Conservation (phyloP, 805 yeast species). For the Pichia heedii region DNA sequence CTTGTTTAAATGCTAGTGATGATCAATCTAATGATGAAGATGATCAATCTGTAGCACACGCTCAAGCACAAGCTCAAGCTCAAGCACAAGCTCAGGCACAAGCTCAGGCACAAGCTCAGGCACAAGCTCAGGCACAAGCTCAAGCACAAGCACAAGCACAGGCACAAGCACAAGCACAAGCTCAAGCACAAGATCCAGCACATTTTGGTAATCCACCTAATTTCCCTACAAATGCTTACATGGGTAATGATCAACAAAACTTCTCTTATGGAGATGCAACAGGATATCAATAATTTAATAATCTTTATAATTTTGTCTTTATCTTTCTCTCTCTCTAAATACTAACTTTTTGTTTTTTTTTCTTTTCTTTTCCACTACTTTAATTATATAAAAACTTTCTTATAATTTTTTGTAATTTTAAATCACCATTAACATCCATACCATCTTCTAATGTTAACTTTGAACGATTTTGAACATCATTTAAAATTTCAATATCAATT, state of each 20-base stretch:
- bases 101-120: constrained; percentile 27
- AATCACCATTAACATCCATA: constrained; percentile 1
- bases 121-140: constrained; percentile 18
- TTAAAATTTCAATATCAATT: constrained; percentile 5
- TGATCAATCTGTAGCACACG: constrained; percentile 19
- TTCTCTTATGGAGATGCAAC: constrained; percentile 11
- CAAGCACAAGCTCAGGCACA: constrained; percentile 29
- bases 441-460: constrained; percentile 3
- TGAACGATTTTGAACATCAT: constrained; percentile 4
- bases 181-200: constrained; percentile 22
- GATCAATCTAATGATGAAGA: constrained; percentile 57
- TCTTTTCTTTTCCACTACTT: too few species aligned
- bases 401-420: constrained; percentile 5
- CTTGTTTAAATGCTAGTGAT: constrained; percentile 96
- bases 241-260: constrained; percentile 6
- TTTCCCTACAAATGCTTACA: constrained; percentile 3
- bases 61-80: constrained; percentile 25
- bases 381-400: background rate
- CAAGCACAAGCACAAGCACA: constrained; percentile 22
- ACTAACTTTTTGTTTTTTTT: too few species aligned
- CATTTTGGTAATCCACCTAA: constrained; percentile 8
- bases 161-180: constrained; percentile 18
- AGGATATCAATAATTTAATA: constrained; percentile 10
- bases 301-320: background rate
- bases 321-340: too few species aligned